Conservation (phyloP, 2,329 filamentous ascomycete species). For the Fusarium tjaetaba region DNA sequence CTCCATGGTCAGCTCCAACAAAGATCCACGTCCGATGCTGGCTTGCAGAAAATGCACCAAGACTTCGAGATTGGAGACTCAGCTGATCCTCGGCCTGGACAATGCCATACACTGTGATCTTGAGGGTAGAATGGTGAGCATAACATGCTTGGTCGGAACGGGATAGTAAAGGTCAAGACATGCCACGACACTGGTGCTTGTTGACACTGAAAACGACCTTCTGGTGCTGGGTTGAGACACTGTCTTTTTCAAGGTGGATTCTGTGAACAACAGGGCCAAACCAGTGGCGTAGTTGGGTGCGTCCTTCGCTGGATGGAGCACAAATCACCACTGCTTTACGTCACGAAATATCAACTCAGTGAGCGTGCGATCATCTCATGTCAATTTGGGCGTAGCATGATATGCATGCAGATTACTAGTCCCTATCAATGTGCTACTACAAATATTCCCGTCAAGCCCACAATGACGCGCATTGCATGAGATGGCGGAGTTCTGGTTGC, state of each 20-base stretch:
- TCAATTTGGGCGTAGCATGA: not conserved
- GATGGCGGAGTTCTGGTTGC: not conserved
- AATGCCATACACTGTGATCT: not conserved
- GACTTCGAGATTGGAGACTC: not conserved
- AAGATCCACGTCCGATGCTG: too few relatives aligned
- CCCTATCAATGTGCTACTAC: not conserved
- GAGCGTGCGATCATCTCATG: not conserved
- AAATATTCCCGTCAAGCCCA: too few relatives aligned
- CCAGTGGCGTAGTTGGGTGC: not conserved
- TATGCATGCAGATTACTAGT: not conserved
- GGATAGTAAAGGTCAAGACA: too few relatives aligned
- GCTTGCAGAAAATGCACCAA: too few relatives aligned
- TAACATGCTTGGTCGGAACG: not conserved
- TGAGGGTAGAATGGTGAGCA: rapidly evolving
- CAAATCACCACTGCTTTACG: not conserved
- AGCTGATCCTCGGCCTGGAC: not conserved
- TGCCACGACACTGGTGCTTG: not conserved
- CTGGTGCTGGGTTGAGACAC: not conserved
- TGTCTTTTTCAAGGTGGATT: not conserved
- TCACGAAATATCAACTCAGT: not conserved
- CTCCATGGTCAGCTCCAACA: too few relatives aligned
- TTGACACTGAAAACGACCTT: rapidly evolving
- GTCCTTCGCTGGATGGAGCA: not conserved
- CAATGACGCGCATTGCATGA: not conserved
- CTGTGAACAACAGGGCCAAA: too few relatives aligned